A percentile compares a stretch with the other conserved stretches of the same genome.
These are phyloP conservation scores for Kandelia obovata DNA, from an alignment of 345 rosid genomes.

Conservation along the genomic window DNA sequence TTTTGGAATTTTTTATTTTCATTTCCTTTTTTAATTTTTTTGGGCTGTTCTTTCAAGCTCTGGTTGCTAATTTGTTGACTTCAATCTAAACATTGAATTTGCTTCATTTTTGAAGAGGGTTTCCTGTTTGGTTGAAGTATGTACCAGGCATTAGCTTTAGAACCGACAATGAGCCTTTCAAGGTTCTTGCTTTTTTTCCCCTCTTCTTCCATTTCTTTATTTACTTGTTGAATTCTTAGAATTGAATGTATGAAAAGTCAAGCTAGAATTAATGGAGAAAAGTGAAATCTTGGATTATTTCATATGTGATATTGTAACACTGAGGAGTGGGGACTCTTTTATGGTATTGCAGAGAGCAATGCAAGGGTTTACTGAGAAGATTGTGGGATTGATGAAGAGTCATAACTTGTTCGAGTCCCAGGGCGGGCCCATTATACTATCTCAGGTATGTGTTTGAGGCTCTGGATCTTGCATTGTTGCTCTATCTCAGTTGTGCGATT, in stretches of 20 bases:
- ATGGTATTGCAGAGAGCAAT: slow-evolving; percentile 70
- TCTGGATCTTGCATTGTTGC: background rate
- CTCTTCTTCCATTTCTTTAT: background rate
- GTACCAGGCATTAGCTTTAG: slow-evolving; percentile 98
- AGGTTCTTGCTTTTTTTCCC: slow-evolving; percentile 42
- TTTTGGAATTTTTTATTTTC: background rate
- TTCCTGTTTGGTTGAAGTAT: slow-evolving; percentile 99
- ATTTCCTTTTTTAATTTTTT: background rate
- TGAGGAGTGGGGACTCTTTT: slow-evolving; percentile 1
- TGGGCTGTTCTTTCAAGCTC: background rate
- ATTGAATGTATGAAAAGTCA: slow-evolving; percentile 7
- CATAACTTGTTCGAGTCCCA: slow-evolving; percentile 89
- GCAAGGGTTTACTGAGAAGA: slow-evolving; percentile 92
- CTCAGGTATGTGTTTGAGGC: slow-evolving; percentile 56
- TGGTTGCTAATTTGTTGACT: background rate
- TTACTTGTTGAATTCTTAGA: background rate
- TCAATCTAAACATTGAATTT: slow-evolving; percentile 1
- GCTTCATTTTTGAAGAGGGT: slow-evolving; percentile 58
- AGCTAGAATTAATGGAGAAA: slow-evolving; percentile 1
- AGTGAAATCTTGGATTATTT: slow-evolving; percentile 11
- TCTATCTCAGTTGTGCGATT: background rate
- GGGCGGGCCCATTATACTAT: slow-evolving; percentile 96
- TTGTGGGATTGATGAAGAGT: slow-evolving; percentile 92
- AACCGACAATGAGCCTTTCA: slow-evolving; percentile 99
- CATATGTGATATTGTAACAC: background rate